Evolutionary conservation across 441 rosid species (phyloP).

Genomic region (Brassica hybrid): DNA sequence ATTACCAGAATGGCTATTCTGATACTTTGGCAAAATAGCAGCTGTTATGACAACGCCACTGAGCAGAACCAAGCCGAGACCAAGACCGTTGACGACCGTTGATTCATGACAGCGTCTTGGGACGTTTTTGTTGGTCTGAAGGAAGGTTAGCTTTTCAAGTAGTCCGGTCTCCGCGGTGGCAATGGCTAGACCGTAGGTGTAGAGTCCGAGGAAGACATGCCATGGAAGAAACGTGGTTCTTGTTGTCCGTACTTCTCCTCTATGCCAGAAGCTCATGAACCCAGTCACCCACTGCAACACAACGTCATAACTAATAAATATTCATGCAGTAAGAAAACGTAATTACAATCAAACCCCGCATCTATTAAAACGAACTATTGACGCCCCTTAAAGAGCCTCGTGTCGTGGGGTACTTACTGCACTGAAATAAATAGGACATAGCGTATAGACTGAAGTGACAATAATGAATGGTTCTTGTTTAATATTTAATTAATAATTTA

Average conservation of each 20-base stretch:
- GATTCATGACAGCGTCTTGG: constrained; percentile 63
- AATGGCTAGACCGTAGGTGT: constrained; percentile 85
- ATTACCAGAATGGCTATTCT: constrained; percentile 25
- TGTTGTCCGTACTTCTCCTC: constrained; percentile 64
- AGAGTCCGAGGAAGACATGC: constrained; percentile 93
- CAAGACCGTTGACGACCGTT: constrained; percentile 68
- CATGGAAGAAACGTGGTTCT: constrained; percentile 77
- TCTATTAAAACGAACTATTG: neutral
- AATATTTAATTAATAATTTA: neutral
- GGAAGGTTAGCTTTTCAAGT: constrained; percentile 73
- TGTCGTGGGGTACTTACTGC: neutral
- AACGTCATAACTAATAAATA: no score
- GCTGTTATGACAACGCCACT: constrained; percentile 67
- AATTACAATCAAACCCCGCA: constrained; percentile 1
- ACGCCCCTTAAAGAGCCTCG: neutral
- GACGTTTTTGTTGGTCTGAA: constrained; percentile 58
- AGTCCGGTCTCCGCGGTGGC: constrained; percentile 91
- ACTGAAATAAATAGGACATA: no score
- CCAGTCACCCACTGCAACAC: constrained; percentile 83
- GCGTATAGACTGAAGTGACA: constrained; percentile 6
- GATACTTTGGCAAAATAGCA: constrained; percentile 68
- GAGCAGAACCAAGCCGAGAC: constrained; percentile 73
- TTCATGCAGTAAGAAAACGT: no score
- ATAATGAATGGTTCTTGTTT: constrained; percentile 18
- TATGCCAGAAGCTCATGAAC: constrained; percentile 85